Conservation (phyloP, 1,284 basidiomycete species). For the Termitomyces sp. region DNA sequence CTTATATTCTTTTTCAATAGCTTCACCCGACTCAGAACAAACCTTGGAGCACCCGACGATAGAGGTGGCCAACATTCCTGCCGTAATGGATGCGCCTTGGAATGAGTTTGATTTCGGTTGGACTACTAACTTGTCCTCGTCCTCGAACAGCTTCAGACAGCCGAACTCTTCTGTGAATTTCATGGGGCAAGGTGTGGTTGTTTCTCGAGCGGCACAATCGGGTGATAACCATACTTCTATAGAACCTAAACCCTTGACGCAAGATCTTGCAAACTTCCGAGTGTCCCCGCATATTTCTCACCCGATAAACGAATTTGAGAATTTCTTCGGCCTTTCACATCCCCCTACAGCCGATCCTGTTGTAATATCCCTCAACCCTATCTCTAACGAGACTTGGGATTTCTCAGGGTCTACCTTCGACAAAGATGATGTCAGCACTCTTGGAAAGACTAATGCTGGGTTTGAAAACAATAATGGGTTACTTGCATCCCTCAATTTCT, state of each 20-base stretch:
- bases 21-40: not conserved
- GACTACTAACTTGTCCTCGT: not conserved
- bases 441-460: too few relatives aligned
- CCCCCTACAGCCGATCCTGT: not conserved
- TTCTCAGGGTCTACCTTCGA: not conserved
- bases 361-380: not conserved
- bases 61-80: not conserved
- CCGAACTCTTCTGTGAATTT: not conserved
- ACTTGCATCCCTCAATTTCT: not conserved
- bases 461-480: too few relatives aligned
- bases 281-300: not conserved
- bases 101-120: not conserved
- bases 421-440: not conserved
- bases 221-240: not conserved
- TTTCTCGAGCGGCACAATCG: not conserved
- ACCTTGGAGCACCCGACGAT: not conserved
- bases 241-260: not conserved
- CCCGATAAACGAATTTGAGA: not conserved
- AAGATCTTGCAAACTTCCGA: not conserved
- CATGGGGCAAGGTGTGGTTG: constrained; percentile 1
- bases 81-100: not conserved
- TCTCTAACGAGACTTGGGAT: not conserved
- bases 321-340: not conserved
- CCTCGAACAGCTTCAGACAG: not conserved
- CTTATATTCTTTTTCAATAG: not conserved